Evolutionary conservation across 805 yeast species (phyloP), one percentile per base, ranked within the genome.

Genomic region (Ogataea populi-albae): DNA sequence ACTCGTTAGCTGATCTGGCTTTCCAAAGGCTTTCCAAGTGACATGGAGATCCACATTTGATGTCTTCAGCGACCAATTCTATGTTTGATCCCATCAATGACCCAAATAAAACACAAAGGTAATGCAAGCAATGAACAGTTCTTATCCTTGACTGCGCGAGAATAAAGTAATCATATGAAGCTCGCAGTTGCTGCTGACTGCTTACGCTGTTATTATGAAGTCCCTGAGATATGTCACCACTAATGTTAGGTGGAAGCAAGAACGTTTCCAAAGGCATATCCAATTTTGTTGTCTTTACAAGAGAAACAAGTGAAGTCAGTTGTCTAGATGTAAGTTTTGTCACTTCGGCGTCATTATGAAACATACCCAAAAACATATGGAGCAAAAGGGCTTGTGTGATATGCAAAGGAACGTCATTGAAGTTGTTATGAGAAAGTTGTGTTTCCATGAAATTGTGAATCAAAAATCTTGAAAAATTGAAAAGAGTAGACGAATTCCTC

Each of bases 21-120:
- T 66, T 64, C 82, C 88, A 84, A 36, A 83, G 59, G 9, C 62
- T 66, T 52, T 81, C 86, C 45, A 71, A 58, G 17, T 62, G 61
- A 54, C 87, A 79, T 23, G 79, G 82, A 8, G 76, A 69, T 26
- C 93, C 93, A 54, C 82, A 76, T 37, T 68, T 68, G 37, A 83
- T 62, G 40, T 72, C 79, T 33, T 49, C 52, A 4, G 63, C 59
- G 20, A 53, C 54, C 38, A 75, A 51, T 12, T 67, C 66, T 14
- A 69, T 57, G 2, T 62, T 55, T 7, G 65, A 50, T 2, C 74
- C 77, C 22, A 71, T 57, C 29, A 74, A 49, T 11, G 68, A 59
- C 2, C 75, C 66, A 43, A 74, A 64, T 37, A 74, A 57, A 3
- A 68, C 69, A 44, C 73, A 70, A 11, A 76, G 54, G 54, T 71